Base-by-base conservation (phyloP, 257 asterid species). In the Penstemon eatonii region DNA sequence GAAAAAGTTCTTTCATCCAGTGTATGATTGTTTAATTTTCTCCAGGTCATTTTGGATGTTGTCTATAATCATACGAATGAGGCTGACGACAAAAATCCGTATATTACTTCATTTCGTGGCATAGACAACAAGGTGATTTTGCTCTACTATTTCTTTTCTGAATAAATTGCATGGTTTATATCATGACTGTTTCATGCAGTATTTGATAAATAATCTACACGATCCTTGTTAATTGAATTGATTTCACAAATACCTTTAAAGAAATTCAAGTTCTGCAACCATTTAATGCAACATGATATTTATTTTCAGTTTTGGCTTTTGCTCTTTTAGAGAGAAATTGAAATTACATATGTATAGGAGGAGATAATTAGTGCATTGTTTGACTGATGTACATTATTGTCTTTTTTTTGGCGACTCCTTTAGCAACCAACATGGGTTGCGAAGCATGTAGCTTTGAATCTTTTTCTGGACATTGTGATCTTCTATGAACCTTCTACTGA, bases 31-130 rank as follows among this genome's bases (percentile, higher is more conserved):
- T 71, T 73, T 73, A 63, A 68, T 66, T 71, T 64, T 79, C 63
- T 60, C 38, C 85, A 93, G 99, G 95, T 93, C 78, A 93, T 93
- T 76, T 71, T 93, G 77, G 99, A 93, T 82, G 99, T 90, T 79
- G 99, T 90, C 60, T 93, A 90, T 74, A 93, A 93, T 72, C 99
- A 93, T 72, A 93, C 97, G 43, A 93, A 93, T 75, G 99, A 93
- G 80, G 95, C 96, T 73, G 97, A 87, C 78, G 99, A 90, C 54
- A 67, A 79, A 65, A 68, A 88, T 78, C 99, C 99, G 13, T 93
- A 88, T 68, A 85, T 91, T 53, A 93, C 99, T 62, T 93, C 97
- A 71, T 93, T 93, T 69, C 97, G 99, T 79, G 99, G 97, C 75
- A 88, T 93, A 76, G 99, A 93, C 86, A 87, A 90, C 92, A 90